Evolutionary conservation across 306 rosid species (phyloP).

Genomic region (Abrus precatorius): DNA sequence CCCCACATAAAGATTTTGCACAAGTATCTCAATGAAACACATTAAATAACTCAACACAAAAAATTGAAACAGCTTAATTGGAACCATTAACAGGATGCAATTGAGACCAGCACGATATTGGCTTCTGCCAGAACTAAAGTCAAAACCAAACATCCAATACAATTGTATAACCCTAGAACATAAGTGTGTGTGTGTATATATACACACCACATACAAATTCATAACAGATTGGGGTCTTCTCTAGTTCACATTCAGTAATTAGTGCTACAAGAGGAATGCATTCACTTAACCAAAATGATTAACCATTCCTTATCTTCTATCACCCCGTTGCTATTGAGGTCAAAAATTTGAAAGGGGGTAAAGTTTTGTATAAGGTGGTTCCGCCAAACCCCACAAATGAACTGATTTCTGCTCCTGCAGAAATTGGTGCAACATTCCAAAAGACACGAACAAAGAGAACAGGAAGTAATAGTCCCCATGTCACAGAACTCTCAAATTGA

Average conservation of each 20-base stretch:
- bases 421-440: constrained; percentile 36
- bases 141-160: constrained; percentile 47
- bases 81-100: constrained; percentile 17
- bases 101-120: constrained; percentile 21
- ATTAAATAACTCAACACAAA: constrained; percentile 1
- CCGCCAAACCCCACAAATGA: constrained; percentile 54
- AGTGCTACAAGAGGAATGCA: constrained; percentile 60
- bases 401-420: constrained; percentile 52
- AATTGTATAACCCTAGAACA: constrained; percentile 54
- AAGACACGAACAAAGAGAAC: constrained; percentile 25
- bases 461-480: constrained; percentile 36
- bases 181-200: constrained; percentile 38
- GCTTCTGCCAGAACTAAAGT: constrained; percentile 21
- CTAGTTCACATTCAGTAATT: constrained; percentile 61
- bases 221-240: constrained; percentile 53
- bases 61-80: constrained; percentile 39
- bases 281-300: constrained; percentile 50
- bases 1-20: neutral
- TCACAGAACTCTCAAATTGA: constrained; percentile 54
- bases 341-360: constrained; percentile 51
- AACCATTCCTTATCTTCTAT: constrained; percentile 49
- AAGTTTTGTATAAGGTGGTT: constrained; percentile 52
- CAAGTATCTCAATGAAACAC: constrained; percentile 28
- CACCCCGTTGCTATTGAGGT: constrained; percentile 45
- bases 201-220: constrained; percentile 58